Base-by-base conservation (phyloP, 2,329 filamentous ascomycete genomes). In the Fusarium sp. region DNA sequence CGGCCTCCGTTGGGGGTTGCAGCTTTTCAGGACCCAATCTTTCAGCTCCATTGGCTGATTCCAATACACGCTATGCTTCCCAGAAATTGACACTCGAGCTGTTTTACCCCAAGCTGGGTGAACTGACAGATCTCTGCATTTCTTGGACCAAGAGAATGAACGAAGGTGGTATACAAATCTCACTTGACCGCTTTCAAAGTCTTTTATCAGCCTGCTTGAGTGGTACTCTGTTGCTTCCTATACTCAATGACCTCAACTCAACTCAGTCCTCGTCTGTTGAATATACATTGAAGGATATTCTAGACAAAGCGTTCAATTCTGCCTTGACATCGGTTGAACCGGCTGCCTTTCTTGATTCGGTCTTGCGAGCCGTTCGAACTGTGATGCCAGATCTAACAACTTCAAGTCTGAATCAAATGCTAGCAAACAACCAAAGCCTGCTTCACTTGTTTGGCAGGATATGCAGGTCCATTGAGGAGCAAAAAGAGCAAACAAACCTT, bases 31-130 rank as follows among this genome's bases (percentile, higher is more conserved):
- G 45, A 3, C 43, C 25, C 6, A 67, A 62, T 34, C 62, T 63
- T 16, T 49, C 68, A 22, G 55, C 70, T 25, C 73, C 74, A 5
- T 43, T 73, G 18, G 74, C 78, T 8, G 80, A 83, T 63, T 55
- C 75, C 2, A 77, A 69, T 47, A 78, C 74, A 32, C 79, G 78
- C 40, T 81, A 79, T 73, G 79, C 83, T 3, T 83, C 84, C 3
- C 86, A 81, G 63, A 88, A 85, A 63, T 78, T 88, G 8, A 79
- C 86, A 6, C 78, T 88, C 8, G 88, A 90, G 68, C 81, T 89
- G 1, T 78, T 89, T 29, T 83, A 80, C 42, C 83, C 87, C 3
- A 88, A 88, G 67, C 42, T 88, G 3, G 82, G 85, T 47, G 85
- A 88, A 46, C 71, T 89, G 9, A 75, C 79, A 22, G 80, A 81